A percentile compares a stretch with the other conserved stretches of the same genome.
These are phyloP conservation scores for Lactuca saligna DNA, from an alignment of 129 eudicot genomes.

Conservation along the genomic window DNA sequence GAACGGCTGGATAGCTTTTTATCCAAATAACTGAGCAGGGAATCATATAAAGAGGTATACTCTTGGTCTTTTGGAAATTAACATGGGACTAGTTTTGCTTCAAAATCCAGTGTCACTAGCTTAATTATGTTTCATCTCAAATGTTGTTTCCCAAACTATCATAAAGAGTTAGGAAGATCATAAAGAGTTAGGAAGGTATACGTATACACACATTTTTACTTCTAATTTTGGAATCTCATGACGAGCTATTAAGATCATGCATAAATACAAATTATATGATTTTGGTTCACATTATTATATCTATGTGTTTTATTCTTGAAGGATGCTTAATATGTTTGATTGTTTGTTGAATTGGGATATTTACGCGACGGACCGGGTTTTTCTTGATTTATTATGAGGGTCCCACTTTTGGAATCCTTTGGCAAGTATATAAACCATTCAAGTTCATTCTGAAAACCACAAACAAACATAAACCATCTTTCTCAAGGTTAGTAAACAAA, in stretches of 20 bases:
- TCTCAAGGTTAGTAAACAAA: constrained; percentile 35
- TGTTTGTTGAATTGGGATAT: background rate
- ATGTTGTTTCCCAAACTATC: background rate
- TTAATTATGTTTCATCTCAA: background rate
- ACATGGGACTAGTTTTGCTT: background rate
- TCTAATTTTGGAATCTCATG: background rate
- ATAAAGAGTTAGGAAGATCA: background rate
- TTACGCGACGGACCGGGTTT: constrained; percentile 19
- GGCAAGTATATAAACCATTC: constrained; percentile 48
- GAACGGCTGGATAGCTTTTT: constrained; percentile 24
- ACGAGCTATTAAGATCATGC: background rate
- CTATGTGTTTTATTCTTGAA: background rate
- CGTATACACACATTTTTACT: background rate
- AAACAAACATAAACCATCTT: constrained; percentile 16
- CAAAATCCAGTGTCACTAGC: background rate
- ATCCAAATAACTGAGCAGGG: constrained; percentile 38
- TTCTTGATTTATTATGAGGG: constrained; percentile 9
- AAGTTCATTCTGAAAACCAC: constrained; percentile 30
- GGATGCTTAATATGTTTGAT: background rate
- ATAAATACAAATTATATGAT: background rate
- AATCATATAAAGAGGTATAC: constrained; percentile 38
- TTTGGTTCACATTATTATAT: background rate
- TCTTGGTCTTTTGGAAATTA: constrained; percentile 16
- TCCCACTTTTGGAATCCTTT: constrained; percentile 36
- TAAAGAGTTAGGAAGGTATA: background rate